phyloP scores from a whole-genome alignment of 495 filamentous ascomycete species.

The Penicillium herquei region DNA sequence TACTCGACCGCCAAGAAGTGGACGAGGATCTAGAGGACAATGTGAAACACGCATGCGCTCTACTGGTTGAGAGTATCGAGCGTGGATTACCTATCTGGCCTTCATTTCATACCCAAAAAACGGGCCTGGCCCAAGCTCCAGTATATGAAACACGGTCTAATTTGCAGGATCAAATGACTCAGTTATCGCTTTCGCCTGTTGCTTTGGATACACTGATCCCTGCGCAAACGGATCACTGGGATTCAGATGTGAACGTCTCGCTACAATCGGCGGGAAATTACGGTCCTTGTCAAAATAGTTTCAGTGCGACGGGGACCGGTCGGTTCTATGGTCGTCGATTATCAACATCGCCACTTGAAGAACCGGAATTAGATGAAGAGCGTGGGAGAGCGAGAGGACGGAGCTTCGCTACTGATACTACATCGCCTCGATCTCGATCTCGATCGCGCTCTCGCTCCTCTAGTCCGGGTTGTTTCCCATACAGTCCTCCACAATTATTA shows the following conservation, averaged over 20 bases:
- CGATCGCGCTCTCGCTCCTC: constrained; percentile 14
- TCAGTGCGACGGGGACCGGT: not conserved
- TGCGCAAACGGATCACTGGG: not conserved
- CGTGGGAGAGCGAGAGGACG: constrained; percentile 10
- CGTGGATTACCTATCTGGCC: constrained; percentile 24
- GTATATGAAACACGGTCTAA: constrained; percentile 3
- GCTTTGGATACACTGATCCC: not conserved
- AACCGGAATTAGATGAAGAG: not conserved
- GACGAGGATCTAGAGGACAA: constrained; percentile 23
- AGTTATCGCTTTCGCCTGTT: not conserved
- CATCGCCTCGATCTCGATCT: not conserved
- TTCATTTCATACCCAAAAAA: constrained; percentile 1
- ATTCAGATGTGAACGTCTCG: not conserved
- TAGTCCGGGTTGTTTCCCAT: constrained; percentile 18
- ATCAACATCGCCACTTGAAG: constrained; percentile 9
- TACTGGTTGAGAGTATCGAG: constrained; percentile 25
- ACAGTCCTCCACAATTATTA: constrained; percentile 19
- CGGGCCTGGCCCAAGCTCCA: not conserved
- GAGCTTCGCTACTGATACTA: constrained; percentile 11
- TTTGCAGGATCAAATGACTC: not conserved
- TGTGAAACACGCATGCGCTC: constrained; percentile 22
- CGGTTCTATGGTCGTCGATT: constrained; percentile 21
- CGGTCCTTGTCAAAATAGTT: not conserved
- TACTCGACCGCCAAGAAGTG: constrained; percentile 20
- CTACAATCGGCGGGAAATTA: no score